phyloP scores from a whole-genome alignment of 2,329 filamentous ascomycete genomes.

The Phaeoacremonium minimum region DNA sequence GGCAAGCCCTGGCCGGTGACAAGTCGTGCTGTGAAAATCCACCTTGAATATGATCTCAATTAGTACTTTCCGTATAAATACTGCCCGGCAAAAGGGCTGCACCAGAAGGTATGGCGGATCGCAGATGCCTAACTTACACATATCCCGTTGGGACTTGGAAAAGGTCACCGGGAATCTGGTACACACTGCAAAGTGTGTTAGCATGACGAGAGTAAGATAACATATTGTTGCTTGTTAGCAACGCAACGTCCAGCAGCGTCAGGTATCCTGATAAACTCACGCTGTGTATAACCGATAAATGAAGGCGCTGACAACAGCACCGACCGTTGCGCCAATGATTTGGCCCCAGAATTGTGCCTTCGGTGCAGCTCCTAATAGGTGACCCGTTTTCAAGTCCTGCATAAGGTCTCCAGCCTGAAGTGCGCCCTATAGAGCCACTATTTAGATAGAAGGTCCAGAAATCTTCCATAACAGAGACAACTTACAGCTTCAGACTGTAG shows the following conservation, averaged over 20 bases:
- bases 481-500: slow-evolving; percentile 19
- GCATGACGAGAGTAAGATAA: too few relatives aligned
- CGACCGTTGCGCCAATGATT: slow-evolving; percentile 81
- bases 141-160: slow-evolving; percentile 94
- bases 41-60: too few relatives aligned
- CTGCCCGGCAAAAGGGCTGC: too few relatives aligned
- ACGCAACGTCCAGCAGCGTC: too few relatives aligned
- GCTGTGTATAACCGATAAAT: slow-evolving; percentile 85
- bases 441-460: too few relatives aligned
- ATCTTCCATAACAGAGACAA: too few relatives aligned
- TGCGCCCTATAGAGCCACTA: slow-evolving; percentile 61
- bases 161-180: slow-evolving; percentile 79
- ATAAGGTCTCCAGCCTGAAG: slow-evolving; percentile 94
- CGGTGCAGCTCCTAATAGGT: slow-evolving; percentile 85
- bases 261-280: too few relatives aligned
- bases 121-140: too few relatives aligned
- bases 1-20: slow-evolving; percentile 90
- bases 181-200: slow-evolving; percentile 61
- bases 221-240: slow-evolving; percentile 1
- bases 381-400: slow-evolving; percentile 95
- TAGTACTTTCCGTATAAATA: too few relatives aligned
- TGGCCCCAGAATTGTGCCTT: slow-evolving; percentile 97
- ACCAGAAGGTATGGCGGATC: too few relatives aligned
- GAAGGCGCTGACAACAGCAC: slow-evolving; percentile 78
- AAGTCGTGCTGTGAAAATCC: slow-evolving; percentile 92